Evolutionary conservation across 1,284 basidiomycete genomes (phyloP).

Genomic region (Phenoliferia sp.): DNA sequence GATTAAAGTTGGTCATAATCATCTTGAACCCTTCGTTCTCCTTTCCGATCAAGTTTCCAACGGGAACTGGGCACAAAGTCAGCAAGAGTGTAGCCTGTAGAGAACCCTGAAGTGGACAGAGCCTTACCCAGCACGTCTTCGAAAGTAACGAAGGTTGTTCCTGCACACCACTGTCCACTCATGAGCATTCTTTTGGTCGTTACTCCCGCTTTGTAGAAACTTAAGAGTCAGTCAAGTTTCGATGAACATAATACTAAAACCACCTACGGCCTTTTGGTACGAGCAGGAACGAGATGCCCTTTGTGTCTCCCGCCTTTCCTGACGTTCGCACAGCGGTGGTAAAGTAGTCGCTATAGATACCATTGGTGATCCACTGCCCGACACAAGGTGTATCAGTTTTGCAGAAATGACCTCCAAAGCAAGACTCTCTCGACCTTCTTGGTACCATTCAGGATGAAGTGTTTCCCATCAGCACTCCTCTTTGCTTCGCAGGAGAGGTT

Average conservation of each 20-base stretch:
- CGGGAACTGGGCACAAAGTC: conserved; percentile 34
- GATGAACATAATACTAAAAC: conserved; percentile 6
- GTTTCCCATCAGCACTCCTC: conserved; percentile 38
- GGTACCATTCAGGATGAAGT: conserved; percentile 38
- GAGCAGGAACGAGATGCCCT: conserved; percentile 42
- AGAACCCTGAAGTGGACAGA: not conserved
- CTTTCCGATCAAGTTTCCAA: conserved; percentile 42
- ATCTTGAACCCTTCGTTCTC: conserved; percentile 20
- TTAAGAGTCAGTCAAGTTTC: conserved; percentile 10
- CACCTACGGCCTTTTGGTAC: conserved; percentile 30
- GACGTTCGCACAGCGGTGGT: conserved; percentile 34
- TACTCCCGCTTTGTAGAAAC: conserved; percentile 26
- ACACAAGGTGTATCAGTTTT: no score
- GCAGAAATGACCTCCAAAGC: no score
- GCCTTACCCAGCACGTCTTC: conserved; percentile 27
- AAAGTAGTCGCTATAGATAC: conserved; percentile 32
- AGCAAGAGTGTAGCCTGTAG: not conserved
- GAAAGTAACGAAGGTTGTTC: conserved; percentile 42
- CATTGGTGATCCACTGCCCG: conserved; percentile 28
- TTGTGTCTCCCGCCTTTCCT: conserved; percentile 34
- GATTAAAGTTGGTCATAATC: conserved; percentile 26
- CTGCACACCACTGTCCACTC: conserved; percentile 38
- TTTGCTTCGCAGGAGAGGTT: conserved; percentile 39
- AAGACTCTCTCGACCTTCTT: no score
- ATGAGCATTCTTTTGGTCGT: conserved; percentile 16